Percentiles rank a stretch among this genome's conserved stretches.
These are phyloP conservation scores for Epichloe bromicola DNA, from an alignment of 2,329 filamentous ascomycete species.

Conservation along the genomic window DNA sequence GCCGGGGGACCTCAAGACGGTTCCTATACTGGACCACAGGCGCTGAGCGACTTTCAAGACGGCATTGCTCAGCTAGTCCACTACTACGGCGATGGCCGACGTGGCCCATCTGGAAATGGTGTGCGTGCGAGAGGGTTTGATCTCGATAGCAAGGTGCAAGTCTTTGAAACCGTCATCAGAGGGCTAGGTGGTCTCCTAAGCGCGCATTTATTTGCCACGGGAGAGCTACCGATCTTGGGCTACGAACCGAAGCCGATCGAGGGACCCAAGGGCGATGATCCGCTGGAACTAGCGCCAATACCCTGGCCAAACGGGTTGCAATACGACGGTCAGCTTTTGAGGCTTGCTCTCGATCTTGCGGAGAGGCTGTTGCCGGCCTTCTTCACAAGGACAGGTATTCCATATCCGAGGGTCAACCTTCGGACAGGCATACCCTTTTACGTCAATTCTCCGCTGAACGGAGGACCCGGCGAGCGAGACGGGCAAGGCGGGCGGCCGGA, in stretches of 20 bases:
- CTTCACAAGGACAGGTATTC: constrained; percentile 78
- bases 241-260: constrained; percentile 43
- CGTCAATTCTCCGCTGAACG: constrained; percentile 67
- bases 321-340: constrained; percentile 81
- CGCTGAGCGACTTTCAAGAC: constrained; percentile 64
- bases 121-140: constrained; percentile 72
- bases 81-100: constrained; percentile 75
- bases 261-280: constrained; percentile 21
- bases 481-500: constrained; percentile 38
- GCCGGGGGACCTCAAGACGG: constrained; percentile 51
- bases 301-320: constrained; percentile 63
- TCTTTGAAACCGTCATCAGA: constrained; percentile 95
- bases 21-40: constrained; percentile 27
- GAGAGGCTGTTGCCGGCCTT: constrained; percentile 82
- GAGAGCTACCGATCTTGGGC: constrained; percentile 73
- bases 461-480: constrained; percentile 24
- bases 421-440: constrained; percentile 89
- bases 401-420: constrained; percentile 89
- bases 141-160: constrained; percentile 93
- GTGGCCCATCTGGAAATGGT: constrained; percentile 55
- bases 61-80: constrained; percentile 64
- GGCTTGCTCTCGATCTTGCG: constrained; percentile 78
- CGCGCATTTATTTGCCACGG: constrained; percentile 84
- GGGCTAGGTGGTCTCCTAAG: constrained; percentile 84
- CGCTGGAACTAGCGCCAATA: constrained; percentile 41